Evolutionary conservation across 2,329 filamentous ascomycete species (phyloP), one percentile per base, ranked within the genome.

Genomic region (Diaporthe humulicola): DNA sequence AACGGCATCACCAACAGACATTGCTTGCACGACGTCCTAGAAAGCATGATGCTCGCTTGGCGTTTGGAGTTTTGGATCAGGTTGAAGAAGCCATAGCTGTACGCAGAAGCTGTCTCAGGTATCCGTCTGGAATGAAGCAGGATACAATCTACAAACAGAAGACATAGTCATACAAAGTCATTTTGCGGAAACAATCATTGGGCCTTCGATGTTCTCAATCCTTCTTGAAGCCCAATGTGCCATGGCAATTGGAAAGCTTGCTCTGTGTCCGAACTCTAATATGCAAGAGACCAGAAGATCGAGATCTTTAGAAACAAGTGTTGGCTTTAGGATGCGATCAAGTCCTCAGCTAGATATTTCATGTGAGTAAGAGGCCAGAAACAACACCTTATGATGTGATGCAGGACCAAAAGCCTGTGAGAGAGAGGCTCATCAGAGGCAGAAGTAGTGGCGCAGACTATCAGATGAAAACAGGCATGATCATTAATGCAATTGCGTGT

Each of bases 1-100:
- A 33, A 69, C 64, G 19, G 64, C 64, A 17, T 69, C 64, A 22
- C 48, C 45, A 69, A 69, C 45, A 10, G 64, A 69, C 45, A 22
- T 54, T 69, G 64, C 64, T 40, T 69, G 64, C 48, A 69, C 64
- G 22, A 40, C 48, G 9, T 69, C 64, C 7, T 69, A 48, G 54
- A 7, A 25, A 14, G 8, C 22, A 14, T 15, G 22, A 8, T 28
- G 15, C 30, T 40, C 12, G 28, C 30, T 7, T 38, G 45, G 15
- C 33, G 45, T 30, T 22, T 5, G 33, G 30, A 9, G 42, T 33
- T 48, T 28, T 28, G 45, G 2, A 14, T 66, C 12, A 33, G n/a
- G 28, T 6, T 2, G 28, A 33, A 67, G 30, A 19, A 22, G 15
- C 38, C 42, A 14, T 17, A n/a, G n/a, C n/a, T n/a, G n/a, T n/a